phyloP scores from a whole-genome alignment of 2,329 filamentous ascomycete genomes.

The Penicillium aurantiogriseum region DNA sequence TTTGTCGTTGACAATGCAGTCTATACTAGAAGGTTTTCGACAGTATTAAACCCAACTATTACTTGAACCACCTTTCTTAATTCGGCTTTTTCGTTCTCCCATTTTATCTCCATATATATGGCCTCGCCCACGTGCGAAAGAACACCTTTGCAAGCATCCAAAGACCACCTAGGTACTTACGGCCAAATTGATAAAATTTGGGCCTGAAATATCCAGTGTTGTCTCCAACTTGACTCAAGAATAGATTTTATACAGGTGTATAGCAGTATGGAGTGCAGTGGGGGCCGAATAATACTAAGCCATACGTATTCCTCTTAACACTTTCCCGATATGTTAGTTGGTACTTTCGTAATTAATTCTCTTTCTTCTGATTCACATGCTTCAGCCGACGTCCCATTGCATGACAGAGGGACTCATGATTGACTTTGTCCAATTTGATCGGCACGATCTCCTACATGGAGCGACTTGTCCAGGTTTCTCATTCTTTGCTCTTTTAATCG shows the following conservation, averaged over 20 bases:
- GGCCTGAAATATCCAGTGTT: too few relatives aligned
- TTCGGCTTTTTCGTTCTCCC: too few relatives aligned
- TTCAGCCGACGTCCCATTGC: neutral
- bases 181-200: too few relatives aligned
- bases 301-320: neutral
- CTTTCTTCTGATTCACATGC: neutral
- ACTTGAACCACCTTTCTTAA: neutral
- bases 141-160: too few relatives aligned
- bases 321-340: neutral
- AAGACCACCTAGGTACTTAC: too few relatives aligned
- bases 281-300: neutral
- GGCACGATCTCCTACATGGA: neutral
- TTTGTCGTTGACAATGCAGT: neutral
- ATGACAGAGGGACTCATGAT: neutral
- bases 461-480: neutral
- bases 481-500: neutral
- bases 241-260: neutral
- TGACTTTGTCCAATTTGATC: neutral
- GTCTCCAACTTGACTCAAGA: neutral
- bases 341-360: neutral
- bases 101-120: too few relatives aligned
- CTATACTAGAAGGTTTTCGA: neutral
- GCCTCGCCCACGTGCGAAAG: too few relatives aligned
- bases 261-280: neutral
- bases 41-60: neutral